Percentiles rank a stretch among this genome's conserved stretches.
These are phyloP conservation scores for Dictyophora rubrovolvata DNA, from an alignment of 768 basidiomycete genomes.

Conservation along the genomic window DNA sequence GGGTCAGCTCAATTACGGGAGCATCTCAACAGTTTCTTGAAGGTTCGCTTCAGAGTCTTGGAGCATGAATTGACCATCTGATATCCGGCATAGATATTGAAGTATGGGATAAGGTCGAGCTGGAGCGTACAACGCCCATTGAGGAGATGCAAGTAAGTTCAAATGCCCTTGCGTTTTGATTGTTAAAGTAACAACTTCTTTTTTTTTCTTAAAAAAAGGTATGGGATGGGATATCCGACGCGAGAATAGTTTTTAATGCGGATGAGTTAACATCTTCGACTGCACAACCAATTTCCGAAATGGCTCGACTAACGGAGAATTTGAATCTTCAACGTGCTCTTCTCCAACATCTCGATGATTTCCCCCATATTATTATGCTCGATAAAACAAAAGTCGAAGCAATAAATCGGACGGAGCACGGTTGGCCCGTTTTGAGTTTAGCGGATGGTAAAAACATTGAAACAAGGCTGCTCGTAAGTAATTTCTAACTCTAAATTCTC, in stretches of 20 bases:
- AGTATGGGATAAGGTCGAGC: conserved; percentile 73
- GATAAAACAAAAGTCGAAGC: conserved; percentile 67
- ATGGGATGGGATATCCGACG: conserved; percentile 86
- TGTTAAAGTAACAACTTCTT: too few relatives aligned
- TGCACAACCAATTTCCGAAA: conserved; percentile 26
- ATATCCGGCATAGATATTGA: conserved; percentile 49
- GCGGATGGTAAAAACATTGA: conserved; percentile 56
- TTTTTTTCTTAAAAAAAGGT: too few relatives aligned
- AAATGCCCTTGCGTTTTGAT: too few relatives aligned
- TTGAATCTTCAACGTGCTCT: conserved; percentile 85
- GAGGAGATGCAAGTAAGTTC: conserved; percentile 73
- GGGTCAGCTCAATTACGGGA: conserved; percentile 80
- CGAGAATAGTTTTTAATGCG: conserved; percentile 63
- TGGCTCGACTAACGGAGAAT: conserved; percentile 88
- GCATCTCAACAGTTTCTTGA: conserved; percentile 56
- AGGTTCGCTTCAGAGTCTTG: conserved; percentile 29
- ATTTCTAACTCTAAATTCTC: not conserved
- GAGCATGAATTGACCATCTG: conserved; percentile 5
- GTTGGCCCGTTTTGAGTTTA: conserved; percentile 75
- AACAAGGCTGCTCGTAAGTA: conserved; percentile 63
- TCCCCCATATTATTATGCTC: conserved; percentile 47
- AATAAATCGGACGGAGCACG: conserved; percentile 45
- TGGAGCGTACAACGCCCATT: conserved; percentile 55
- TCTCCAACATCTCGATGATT: conserved; percentile 45
- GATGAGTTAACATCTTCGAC: conserved; percentile 28